phyloP scores from a whole-genome alignment of 106 monocot genomes.

The Amphibolis antarctica region DNA sequence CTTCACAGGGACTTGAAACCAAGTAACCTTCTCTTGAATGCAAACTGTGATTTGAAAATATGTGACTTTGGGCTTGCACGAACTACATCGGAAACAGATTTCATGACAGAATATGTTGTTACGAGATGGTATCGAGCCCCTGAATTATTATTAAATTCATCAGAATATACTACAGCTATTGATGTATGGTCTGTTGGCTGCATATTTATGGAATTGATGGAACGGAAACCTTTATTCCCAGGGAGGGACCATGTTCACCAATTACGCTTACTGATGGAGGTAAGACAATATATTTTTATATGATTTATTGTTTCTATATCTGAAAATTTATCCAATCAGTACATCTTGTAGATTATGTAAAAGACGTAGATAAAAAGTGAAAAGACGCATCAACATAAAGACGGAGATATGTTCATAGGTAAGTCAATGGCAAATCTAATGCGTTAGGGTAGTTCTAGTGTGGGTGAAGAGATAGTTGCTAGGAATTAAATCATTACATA shows the following conservation, averaged over 20 bases:
- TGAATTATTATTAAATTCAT: constrained; percentile 80
- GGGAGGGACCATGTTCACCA: constrained; percentile 98
- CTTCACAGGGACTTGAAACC: constrained; percentile 98
- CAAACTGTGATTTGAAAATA: constrained; percentile 94
- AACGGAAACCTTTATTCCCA: constrained; percentile 83
- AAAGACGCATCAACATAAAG: too few relatives aligned
- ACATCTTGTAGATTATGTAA: too few relatives aligned
- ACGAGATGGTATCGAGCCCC: constrained; percentile 98
- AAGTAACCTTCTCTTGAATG: constrained; percentile 93
- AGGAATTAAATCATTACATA: too few relatives aligned
- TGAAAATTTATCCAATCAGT: too few relatives aligned
- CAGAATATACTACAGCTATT: constrained; percentile 90
- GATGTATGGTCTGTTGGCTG: constrained; percentile 99
- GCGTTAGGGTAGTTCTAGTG: too few relatives aligned
- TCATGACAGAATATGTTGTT: constrained; percentile 98
- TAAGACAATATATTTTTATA: neutral
- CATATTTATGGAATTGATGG: constrained; percentile 99
- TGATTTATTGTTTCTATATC: too few relatives aligned
- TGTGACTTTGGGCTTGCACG: constrained; percentile 98
- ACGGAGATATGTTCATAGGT: too few relatives aligned
- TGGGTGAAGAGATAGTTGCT: too few relatives aligned
- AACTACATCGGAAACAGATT: constrained; percentile 94
- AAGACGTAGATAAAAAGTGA: too few relatives aligned
- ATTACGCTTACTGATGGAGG: constrained; percentile 89
- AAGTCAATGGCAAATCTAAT: too few relatives aligned